Percentiles rank a stretch among this genome's conserved stretches.
These are phyloP conservation scores for Neonectria punicea DNA, from an alignment of 2,329 filamentous ascomycete species.

Conservation along the genomic window DNA sequence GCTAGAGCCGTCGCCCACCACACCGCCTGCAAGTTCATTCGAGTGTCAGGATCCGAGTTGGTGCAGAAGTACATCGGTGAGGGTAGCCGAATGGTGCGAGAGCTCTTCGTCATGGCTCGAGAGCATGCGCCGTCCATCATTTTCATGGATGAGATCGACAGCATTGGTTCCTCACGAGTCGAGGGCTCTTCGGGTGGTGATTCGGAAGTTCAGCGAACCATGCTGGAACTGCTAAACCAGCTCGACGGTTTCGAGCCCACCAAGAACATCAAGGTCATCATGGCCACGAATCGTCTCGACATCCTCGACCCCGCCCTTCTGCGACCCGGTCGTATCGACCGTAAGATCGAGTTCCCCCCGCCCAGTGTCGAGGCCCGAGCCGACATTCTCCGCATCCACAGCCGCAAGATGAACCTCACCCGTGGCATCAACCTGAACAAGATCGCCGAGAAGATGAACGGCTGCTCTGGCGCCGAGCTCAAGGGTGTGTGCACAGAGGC, in stretches of 20 bases:
- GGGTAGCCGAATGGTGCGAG: slow-evolving; percentile 96
- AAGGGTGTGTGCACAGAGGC: slow-evolving; percentile 99
- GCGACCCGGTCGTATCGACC: slow-evolving; percentile 95
- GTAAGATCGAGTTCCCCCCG: slow-evolving; percentile 98
- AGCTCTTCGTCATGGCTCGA: slow-evolving; percentile 98
- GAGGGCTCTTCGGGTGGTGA: slow-evolving; percentile 96
- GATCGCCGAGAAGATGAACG: slow-evolving; percentile 99
- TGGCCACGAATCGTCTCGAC: slow-evolving; percentile 98
- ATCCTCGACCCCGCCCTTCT: slow-evolving; percentile 95
- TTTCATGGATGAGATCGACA: slow-evolving; percentile 99
- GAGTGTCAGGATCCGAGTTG: slow-evolving; percentile 93
- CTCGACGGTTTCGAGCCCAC: slow-evolving; percentile 98
- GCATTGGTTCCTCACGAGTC: slow-evolving; percentile 95
- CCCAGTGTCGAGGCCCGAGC: slow-evolving; percentile 96
- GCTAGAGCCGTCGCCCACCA: slow-evolving; percentile 97
- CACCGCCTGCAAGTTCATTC: slow-evolving; percentile 99
- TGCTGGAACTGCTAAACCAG: slow-evolving; percentile 98
- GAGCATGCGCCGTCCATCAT: slow-evolving; percentile 99
- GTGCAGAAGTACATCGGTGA: slow-evolving; percentile 99
- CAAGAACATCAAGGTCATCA: slow-evolving; percentile 99
- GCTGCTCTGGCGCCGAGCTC: slow-evolving; percentile 94
- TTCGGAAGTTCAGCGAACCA: slow-evolving; percentile 97
- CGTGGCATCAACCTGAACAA: slow-evolving; percentile 97
- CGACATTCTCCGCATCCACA: slow-evolving; percentile 97
- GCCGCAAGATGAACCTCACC: slow-evolving; percentile 97